Percentiles rank a stretch among this genome's conserved stretches.
Evolutionary conservation across 108 stramenopile genomes (phyloP).

Genomic region (Skeletonema costatum): DNA sequence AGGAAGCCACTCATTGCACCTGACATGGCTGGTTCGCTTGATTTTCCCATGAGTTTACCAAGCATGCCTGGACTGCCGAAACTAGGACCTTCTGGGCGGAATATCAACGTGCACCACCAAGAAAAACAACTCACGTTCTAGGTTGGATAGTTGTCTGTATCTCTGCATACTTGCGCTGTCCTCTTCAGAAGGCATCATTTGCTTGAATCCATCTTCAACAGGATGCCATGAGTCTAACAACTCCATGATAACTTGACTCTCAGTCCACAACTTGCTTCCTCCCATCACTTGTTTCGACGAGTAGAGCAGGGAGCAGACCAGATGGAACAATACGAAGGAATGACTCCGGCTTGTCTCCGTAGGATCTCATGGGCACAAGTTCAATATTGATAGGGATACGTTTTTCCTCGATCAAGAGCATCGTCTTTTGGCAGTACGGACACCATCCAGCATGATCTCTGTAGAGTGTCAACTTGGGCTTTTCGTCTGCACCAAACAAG

Average conservation of each 20-base stretch:
- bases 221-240: constrained; percentile 82
- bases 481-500: constrained; percentile 50
- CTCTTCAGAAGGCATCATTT: constrained; percentile 77
- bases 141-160: constrained; percentile 63
- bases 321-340: constrained; percentile 87
- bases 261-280: constrained; percentile 74
- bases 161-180: constrained; percentile 42
- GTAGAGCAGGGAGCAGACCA: constrained; percentile 89
- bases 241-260: constrained; percentile 91
- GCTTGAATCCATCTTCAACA: constrained; percentile 63
- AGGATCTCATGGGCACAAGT: constrained; percentile 91
- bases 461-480: constrained; percentile 68
- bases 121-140: constrained; percentile 90
- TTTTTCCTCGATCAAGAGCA: constrained; percentile 93
- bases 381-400: constrained; percentile 86
- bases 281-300: constrained; percentile 69
- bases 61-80: constrained; percentile 44
- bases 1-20: constrained; percentile 82
- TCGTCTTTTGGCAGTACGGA: constrained; percentile 63
- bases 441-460: constrained; percentile 83
- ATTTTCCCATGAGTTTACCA: constrained; percentile 49
- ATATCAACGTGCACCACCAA: constrained; percentile 93
- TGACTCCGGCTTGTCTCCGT: constrained; percentile 89
- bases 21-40: constrained; percentile 51
- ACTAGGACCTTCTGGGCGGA: constrained; percentile 71